A percentile compares a stretch with the other conserved stretches of the same genome.
These are phyloP conservation scores for Gaeumannomyces tritici DNA, from an alignment of 2,329 filamentous ascomycete genomes.

Conservation along the genomic window DNA sequence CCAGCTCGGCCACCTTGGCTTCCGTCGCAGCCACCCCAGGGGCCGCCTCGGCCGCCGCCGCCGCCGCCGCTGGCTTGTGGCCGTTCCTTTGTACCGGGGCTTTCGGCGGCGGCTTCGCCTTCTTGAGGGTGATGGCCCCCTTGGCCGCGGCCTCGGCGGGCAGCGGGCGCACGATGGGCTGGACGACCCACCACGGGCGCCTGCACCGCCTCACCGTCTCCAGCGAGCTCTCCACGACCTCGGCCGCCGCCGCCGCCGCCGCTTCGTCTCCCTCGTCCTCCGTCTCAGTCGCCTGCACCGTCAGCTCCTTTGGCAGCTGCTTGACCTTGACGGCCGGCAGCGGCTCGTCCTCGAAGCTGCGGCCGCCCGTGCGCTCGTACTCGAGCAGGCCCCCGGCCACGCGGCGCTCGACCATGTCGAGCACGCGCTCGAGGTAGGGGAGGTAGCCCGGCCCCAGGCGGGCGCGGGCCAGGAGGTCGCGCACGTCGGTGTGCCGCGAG, in stretches of 20 bases:
- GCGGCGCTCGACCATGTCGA: constrained; percentile 62
- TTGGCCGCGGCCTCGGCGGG: constrained; percentile 81
- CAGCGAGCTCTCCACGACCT: constrained; percentile 43
- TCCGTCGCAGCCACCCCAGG: neutral
- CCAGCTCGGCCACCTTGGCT: constrained; percentile 3
- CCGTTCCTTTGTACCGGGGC: constrained; percentile 11
- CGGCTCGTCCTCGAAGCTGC: constrained; percentile 30
- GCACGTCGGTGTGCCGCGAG: constrained; percentile 67
- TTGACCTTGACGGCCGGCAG: neutral
- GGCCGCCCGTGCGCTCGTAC: constrained; percentile 44
- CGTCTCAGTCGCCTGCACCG: constrained; percentile 13
- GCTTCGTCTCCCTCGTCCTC: neutral
- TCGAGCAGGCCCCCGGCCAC: constrained; percentile 65
- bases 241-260: constrained; percentile 11
- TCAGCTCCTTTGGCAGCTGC: neutral
- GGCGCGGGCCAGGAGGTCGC: constrained; percentile 69
- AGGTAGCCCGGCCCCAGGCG: constrained; percentile 62
- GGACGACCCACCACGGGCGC: constrained; percentile 82
- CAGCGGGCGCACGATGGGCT: constrained; percentile 77
- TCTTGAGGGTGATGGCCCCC: constrained; percentile 65
- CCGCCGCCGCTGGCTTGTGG: neutral
- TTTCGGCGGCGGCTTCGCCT: constrained; percentile 45
- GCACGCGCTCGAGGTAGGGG: constrained; percentile 64
- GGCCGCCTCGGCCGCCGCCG: neutral
- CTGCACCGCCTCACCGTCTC: constrained; percentile 64